A percentile compares a stretch with the other conserved stretches of the same genome.
These are phyloP conservation scores for Tripterygium wilfordii DNA, from an alignment of 177 flowering plant genomes.

Conservation along the genomic window DNA sequence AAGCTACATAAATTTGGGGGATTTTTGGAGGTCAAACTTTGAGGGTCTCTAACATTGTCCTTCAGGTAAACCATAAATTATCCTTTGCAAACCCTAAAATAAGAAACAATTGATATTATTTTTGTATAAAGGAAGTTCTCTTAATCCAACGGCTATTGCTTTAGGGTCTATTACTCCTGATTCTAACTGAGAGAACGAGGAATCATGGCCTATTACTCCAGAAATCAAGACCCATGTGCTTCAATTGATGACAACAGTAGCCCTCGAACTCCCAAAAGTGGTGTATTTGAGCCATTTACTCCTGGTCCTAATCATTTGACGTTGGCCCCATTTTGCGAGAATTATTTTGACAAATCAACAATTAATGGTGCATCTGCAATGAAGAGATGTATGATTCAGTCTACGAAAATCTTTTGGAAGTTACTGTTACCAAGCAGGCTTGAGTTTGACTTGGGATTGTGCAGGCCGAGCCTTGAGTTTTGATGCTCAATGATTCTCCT, in stretches of 20 bases:
- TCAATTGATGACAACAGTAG: conserved; percentile 20
- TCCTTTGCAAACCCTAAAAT: too few relatives aligned
- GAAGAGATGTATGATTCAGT: conserved; percentile 47
- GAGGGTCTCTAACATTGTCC: too few relatives aligned
- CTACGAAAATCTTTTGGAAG: conserved; percentile 45
- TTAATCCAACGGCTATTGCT: too few relatives aligned
- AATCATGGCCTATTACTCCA: conserved; percentile 12
- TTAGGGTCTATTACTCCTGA: conserved; percentile 34
- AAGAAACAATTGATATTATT: too few relatives aligned
- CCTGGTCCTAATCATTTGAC: conserved; percentile 55
- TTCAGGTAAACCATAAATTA: too few relatives aligned
- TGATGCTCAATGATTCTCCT: neutral
- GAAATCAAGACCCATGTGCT: neutral
- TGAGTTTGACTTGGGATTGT: conserved; percentile 30
- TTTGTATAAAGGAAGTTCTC: too few relatives aligned
- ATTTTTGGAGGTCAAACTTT: too few relatives aligned
- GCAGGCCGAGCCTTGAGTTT: conserved; percentile 78
- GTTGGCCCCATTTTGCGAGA: conserved; percentile 49
- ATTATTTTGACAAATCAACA: conserved; percentile 17
- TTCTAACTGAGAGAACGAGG: conserved; percentile 25
- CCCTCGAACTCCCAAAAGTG: conserved; percentile 48
- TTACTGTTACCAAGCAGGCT: conserved; percentile 36
- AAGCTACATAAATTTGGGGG: too few relatives aligned
- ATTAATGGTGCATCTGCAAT: conserved; percentile 26
- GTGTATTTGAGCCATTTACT: conserved; percentile 69